Base-by-base conservation (phyloP, 2,329 filamentous ascomycete species). In the Fusarium sp. region DNA sequence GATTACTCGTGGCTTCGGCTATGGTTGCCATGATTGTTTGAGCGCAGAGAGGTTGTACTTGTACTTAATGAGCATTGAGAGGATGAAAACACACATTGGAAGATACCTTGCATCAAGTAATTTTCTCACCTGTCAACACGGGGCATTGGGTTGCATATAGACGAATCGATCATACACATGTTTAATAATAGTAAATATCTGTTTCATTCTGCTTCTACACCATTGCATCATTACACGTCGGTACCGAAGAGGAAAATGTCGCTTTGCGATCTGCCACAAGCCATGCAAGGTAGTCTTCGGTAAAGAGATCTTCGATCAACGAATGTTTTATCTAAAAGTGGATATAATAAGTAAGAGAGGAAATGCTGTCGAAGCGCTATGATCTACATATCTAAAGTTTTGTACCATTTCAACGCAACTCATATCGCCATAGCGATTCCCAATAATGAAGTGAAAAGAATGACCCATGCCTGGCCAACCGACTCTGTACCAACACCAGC, bases 11-110 rank as follows among this genome's bases (percentile, higher is more conserved):
- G 31, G 54, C 29, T 39, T 67, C 50, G 42, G 58, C 31, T 48
- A 73, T 56, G 75, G 72, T 50, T 76, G 73, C 52, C 59, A 70
- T 52, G 69, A 70, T 64, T 58, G 53, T n/a, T 44, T 77, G 37
- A 62, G 63, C 66, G 67, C 55, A 24, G 54, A 59, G 33, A 70
- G 61, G 65, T 48, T 76, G 75, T 66, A n/a, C n/a, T n/a, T n/a
- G n/a, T 31, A 44, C 44, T 38, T 50, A 20, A 58, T 26, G 65
- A 33, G 49, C 6, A 39, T 33, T 7, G 18, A 23, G 13, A 16
- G 39, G 18, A 16, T n/a, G 16, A 13, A 26, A 48, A 33, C 42
- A 57, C 4, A 16, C 33, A 11, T 24, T 10, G 9, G 28, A 55
- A 20, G 7, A 42, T 35, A n/a, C 15, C 15, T 31, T 15, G 18